Conservation (phyloP, 139 green algal genomes). For the Parachlorella kessleri region DNA sequence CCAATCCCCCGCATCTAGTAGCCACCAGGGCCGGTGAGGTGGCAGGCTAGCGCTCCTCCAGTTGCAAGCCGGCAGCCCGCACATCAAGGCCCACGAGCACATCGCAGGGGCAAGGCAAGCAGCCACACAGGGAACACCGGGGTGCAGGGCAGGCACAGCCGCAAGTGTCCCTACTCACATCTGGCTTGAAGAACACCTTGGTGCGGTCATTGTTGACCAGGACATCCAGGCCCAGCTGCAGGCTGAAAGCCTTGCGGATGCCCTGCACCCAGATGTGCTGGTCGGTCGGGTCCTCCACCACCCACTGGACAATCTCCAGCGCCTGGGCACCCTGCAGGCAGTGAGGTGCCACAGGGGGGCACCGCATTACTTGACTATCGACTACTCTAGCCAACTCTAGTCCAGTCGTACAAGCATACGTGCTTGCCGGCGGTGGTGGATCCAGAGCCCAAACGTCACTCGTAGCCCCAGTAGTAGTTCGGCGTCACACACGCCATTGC, state of each 20-base stretch:
- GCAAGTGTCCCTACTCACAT: background rate
- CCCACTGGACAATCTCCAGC: slow-evolving; percentile 16
- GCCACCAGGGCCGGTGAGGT: background rate
- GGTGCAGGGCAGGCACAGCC: background rate
- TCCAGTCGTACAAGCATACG: no score
- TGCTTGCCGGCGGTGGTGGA: no score
- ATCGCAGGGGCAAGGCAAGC: background rate
- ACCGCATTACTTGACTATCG: no score
- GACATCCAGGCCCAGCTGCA: slow-evolving; percentile 2
- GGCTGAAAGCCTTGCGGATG: slow-evolving; percentile 5
- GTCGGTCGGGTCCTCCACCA: background rate
- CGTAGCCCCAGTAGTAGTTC: no score
- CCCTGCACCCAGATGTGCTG: slow-evolving; percentile 19
- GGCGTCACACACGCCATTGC: no score
- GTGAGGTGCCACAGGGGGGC: background rate
- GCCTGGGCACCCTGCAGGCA: slow-evolving; percentile 8
- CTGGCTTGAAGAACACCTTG: slow-evolving; percentile 1
- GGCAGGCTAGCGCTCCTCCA: no score
- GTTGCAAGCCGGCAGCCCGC: no score
- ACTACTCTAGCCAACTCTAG: no score
- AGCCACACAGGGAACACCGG: no score
- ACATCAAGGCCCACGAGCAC: background rate
- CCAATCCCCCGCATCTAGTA: no score
- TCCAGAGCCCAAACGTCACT: no score
- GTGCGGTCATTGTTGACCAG: background rate